Percentiles rank a stretch among this genome's conserved stretches.
These are phyloP conservation scores for Volvox carteri DNA, from an alignment of 163 green algal genomes.

Conservation along the genomic window DNA sequence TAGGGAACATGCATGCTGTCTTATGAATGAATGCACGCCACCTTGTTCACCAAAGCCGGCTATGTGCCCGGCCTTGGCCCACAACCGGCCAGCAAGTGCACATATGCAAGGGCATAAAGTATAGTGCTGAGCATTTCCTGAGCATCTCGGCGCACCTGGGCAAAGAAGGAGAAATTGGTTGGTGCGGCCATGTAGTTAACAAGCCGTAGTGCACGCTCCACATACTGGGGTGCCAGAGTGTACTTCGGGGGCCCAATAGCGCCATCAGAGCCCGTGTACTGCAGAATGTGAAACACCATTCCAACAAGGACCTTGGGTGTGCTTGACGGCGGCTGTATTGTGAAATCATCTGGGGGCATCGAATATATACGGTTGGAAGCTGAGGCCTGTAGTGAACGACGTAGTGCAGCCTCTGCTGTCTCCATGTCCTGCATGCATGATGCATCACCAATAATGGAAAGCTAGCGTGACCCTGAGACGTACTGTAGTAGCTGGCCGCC, in stretches of 20 bases:
- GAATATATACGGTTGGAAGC: neutral
- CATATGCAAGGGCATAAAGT: no score
- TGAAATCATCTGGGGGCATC: constrained; percentile 10
- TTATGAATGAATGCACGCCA: neutral
- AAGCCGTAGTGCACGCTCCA: neutral
- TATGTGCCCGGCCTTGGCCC: neutral
- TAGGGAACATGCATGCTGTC: no score
- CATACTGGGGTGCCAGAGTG: neutral
- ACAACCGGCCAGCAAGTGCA: neutral
- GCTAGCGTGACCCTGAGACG: no score
- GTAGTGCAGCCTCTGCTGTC: no score
- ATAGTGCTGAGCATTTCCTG: no score
- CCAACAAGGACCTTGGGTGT: neutral
- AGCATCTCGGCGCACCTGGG: neutral
- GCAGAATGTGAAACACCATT: constrained; percentile 41
- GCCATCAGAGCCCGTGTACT: neutral
- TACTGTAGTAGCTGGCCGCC: no score
- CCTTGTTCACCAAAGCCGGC: neutral
- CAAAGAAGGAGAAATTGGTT: constrained; percentile 4
- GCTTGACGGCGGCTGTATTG: neutral
- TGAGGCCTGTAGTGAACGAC: no score
- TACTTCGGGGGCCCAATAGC: neutral
- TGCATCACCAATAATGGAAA: no score
- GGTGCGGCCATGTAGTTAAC: constrained; percentile 9
- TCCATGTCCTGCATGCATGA: no score